These are phyloP conservation scores for Pelargonium myrrhifolium DNA, from an alignment of 441 rosid species.

Conservation along the genomic window DNA sequence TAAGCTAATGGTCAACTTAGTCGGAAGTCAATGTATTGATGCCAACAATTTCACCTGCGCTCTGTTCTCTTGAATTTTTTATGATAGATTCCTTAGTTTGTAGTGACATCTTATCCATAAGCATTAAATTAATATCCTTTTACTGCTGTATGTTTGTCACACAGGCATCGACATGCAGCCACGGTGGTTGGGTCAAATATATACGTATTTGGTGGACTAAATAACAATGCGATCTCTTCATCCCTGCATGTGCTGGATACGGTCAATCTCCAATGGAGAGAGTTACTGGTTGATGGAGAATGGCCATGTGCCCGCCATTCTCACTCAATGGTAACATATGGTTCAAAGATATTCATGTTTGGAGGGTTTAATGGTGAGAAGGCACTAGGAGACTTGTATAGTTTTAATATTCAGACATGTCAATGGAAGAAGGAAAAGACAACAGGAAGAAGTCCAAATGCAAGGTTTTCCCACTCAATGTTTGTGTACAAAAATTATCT, in stretches of 20 bases:
- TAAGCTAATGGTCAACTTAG: neutral
- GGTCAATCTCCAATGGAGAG: constrained; percentile 53
- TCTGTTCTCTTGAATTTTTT: constrained; percentile 13
- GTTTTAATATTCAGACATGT: constrained; percentile 53
- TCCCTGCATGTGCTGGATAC: constrained; percentile 55
- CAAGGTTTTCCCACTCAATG: constrained; percentile 87
- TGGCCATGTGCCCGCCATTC: constrained; percentile 84
- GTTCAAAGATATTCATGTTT: constrained; percentile 56
- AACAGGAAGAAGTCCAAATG: constrained; percentile 63
- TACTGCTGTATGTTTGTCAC: constrained; percentile 16
- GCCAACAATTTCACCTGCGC: constrained; percentile 8
- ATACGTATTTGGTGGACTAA: constrained; percentile 78
- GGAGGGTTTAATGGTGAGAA: constrained; percentile 77
- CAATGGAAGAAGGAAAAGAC: constrained; percentile 67
- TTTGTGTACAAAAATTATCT: constrained; percentile 54
- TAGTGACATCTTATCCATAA: neutral
- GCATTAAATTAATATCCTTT: neutral
- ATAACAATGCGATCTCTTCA: constrained; percentile 45
- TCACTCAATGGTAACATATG: constrained; percentile 72
- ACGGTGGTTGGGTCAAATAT: constrained; percentile 60
- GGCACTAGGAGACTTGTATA: constrained; percentile 69
- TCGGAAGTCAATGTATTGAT: neutral
- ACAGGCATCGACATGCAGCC: constrained; percentile 90
- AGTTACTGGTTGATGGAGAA: constrained; percentile 42
- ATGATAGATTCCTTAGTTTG: neutral